Evolutionary conservation across 441 rosid species (phyloP).

Genomic region (Mallotus japonicus): DNA sequence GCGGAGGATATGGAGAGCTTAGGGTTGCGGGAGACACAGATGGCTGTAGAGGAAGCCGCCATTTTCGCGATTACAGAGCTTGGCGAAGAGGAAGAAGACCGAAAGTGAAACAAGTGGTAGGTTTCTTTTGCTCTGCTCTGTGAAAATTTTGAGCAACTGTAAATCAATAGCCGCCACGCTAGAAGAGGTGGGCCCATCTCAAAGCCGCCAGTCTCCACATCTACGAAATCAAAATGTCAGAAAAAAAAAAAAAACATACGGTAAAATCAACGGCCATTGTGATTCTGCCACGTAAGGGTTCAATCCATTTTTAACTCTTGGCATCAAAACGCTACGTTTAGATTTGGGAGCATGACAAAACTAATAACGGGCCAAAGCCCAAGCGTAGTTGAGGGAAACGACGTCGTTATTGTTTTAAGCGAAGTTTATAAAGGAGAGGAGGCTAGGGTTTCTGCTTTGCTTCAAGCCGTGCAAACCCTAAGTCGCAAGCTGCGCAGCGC

Average conservation of each 20-base stretch:
- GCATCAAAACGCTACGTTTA: no score
- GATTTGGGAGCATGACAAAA: no score
- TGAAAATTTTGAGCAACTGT: no score
- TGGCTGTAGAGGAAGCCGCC: constrained; percentile 23
- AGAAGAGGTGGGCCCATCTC: neutral
- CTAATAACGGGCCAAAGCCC: no score
- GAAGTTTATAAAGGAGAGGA: constrained; percentile 11
- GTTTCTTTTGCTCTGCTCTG: neutral
- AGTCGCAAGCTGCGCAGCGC: constrained; percentile 14
- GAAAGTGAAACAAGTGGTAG: no score
- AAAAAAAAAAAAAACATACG: no score
- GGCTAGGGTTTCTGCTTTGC: neutral
- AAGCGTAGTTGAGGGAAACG: neutral
- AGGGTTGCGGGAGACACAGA: constrained; percentile 17
- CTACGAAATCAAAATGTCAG: no score
- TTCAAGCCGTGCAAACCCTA: constrained; percentile 8
- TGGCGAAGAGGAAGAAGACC: neutral
- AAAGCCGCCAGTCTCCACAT: neutral
- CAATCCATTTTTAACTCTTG: no score
- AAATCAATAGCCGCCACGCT: neutral
- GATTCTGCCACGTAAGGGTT: neutral
- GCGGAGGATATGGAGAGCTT: constrained; percentile 8
- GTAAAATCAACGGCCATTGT: neutral
- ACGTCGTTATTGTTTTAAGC: neutral
- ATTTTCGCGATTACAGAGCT: constrained; percentile 1